Percentiles rank a stretch among this genome's conserved stretches.
phyloP scores from a whole-genome alignment of 345 rosid genomes.

The Heritiera littoralis region DNA sequence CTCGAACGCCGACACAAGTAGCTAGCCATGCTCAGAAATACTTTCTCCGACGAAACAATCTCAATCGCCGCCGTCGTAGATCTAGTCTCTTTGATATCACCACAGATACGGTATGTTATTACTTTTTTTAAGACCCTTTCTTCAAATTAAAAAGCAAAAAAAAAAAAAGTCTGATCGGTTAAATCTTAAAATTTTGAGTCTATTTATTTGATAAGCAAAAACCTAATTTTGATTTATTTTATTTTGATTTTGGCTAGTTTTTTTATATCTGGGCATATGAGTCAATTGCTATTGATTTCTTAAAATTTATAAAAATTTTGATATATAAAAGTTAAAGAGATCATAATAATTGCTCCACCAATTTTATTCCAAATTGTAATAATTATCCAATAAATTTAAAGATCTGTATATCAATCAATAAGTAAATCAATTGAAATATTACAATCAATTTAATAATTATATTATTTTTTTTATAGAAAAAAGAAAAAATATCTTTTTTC shows the following conservation, averaged over 20 bases:
- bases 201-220: not conserved
- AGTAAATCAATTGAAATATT: too few species aligned
- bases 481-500: too few species aligned
- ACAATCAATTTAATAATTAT: too few species aligned
- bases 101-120: constrained; percentile 57
- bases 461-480: too few species aligned
- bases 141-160: not conserved
- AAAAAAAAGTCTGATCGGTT: not conserved
- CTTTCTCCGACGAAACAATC: constrained; percentile 73
- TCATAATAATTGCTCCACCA: too few species aligned
- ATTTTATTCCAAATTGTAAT: too few species aligned
- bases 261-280: not conserved
- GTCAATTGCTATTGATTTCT: too few species aligned
- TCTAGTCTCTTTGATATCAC: constrained; percentile 94
- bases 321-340: too few species aligned
- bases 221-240: not conserved
- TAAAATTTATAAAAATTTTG: not conserved
- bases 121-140: not conserved
- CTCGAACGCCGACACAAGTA: constrained; percentile 89
- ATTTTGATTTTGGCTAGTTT: not conserved
- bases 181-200: not conserved
- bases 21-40: constrained; percentile 99
- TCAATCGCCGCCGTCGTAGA: constrained; percentile 90
- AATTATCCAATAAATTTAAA: too few species aligned
- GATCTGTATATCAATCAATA: too few species aligned